Percentiles rank a stretch among this genome's conserved stretches.
Conservation (phyloP, 495 filamentous ascomycete genomes). For the Lasiosphaeris hirsuta region DNA sequence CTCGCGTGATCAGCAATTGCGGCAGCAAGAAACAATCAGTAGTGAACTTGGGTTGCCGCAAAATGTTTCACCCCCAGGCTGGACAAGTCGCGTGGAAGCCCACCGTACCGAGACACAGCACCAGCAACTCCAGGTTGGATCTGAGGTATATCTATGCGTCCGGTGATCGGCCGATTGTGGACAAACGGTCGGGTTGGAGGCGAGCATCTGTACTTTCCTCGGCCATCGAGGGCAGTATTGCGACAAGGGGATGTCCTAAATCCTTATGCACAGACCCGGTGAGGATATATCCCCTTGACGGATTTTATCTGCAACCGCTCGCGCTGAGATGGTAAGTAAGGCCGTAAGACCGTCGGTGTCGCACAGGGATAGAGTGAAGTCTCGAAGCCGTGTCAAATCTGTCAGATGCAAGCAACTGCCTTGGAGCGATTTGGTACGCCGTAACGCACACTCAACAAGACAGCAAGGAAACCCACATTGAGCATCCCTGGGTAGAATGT, state of each 20-base stretch:
- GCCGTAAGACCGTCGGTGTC: slow-evolving; percentile 23
- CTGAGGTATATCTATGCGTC: too few relatives aligned
- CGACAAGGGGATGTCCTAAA: too few relatives aligned
- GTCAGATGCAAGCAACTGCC: slow-evolving; percentile 4
- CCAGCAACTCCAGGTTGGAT: too few relatives aligned
- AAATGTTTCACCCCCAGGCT: background rate
- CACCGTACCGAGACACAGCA: too few relatives aligned
- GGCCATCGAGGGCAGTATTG: too few relatives aligned
- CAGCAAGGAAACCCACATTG: too few relatives aligned
- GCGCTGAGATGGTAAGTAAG: slow-evolving; percentile 14
- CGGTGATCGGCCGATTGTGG: too few relatives aligned
- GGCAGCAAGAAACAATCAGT: slow-evolving; percentile 2
- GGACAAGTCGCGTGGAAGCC: too few relatives aligned
- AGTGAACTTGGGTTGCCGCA: background rate
- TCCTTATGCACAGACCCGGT: background rate
- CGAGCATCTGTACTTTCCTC: too few relatives aligned
- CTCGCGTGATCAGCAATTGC: background rate
- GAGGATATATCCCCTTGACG: background rate
- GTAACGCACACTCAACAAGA: background rate
- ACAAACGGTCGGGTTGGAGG: too few relatives aligned
- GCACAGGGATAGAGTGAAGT: slow-evolving; percentile 13
- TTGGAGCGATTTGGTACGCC: background rate
- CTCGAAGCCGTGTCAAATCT: slow-evolving; percentile 14
- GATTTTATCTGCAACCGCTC: background rate
- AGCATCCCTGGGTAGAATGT: too few relatives aligned